These are phyloP conservation scores for Metarhizium anisopliae DNA, from an alignment of 2,329 filamentous ascomycete species.

Conservation along the genomic window DNA sequence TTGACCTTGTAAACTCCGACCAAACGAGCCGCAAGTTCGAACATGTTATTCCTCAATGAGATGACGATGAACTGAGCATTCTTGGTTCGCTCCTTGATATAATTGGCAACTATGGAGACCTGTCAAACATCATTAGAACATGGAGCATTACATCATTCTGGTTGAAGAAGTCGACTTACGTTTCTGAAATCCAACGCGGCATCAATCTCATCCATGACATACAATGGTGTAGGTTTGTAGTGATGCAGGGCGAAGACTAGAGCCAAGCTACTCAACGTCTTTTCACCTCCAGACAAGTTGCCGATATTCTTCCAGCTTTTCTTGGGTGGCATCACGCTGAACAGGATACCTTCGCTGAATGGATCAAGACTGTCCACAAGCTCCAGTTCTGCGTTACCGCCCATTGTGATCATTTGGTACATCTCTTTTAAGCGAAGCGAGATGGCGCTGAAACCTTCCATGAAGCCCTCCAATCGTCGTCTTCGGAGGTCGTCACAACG, in stretches of 20 bases:
- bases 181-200: slow-evolving; percentile 96
- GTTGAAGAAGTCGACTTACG: slow-evolving; percentile 46
- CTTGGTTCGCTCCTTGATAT: slow-evolving; percentile 98
- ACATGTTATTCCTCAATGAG: slow-evolving; percentile 98
- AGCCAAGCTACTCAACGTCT: slow-evolving; percentile 87
- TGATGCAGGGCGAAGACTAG: slow-evolving; percentile 97
- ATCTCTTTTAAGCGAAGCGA: slow-evolving; percentile 95
- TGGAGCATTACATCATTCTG: background rate
- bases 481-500: slow-evolving; percentile 87
- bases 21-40: slow-evolving; percentile 89
- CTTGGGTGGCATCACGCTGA: slow-evolving; percentile 98
- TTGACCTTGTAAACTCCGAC: slow-evolving; percentile 99
- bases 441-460: slow-evolving; percentile 93
- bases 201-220: slow-evolving; percentile 99
- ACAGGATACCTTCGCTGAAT: slow-evolving; percentile 93
- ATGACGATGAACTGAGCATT: slow-evolving; percentile 99
- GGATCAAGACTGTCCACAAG: slow-evolving; percentile 93
- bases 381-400: slow-evolving; percentile 94
- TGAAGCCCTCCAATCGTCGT: slow-evolving; percentile 88
- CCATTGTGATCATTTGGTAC: slow-evolving; percentile 99
- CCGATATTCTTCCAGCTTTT: slow-evolving; percentile 99
- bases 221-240: slow-evolving; percentile 93
- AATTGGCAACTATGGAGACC: slow-evolving; percentile 96
- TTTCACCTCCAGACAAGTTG: slow-evolving; percentile 92
- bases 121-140: slow-evolving; percentile 22